Base-by-base conservation (phyloP, 1,284 basidiomycete species). In the Cerioporus squamosus region DNA sequence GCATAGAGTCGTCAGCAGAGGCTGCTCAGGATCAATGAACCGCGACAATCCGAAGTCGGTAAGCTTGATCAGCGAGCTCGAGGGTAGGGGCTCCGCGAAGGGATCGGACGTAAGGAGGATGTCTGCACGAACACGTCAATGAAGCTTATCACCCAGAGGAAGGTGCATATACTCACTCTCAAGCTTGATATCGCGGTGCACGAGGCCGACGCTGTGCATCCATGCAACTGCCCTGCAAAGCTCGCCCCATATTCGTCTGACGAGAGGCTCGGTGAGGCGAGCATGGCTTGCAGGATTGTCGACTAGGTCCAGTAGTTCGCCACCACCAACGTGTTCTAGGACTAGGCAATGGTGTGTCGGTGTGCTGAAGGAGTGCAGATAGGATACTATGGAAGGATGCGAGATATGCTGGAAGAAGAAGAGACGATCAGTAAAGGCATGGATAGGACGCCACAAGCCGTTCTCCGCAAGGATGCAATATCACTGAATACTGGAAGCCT, bases 101-200 rank as follows among this genome's bases (percentile, higher is more conserved):
- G 78, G 66, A 59, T 76, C 57, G 50, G 66, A 72, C 10, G 76
- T 83, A 65, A 88, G 77, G 31, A 90, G 75, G 62, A 88, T 87
- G 77, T 88, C 73, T 71, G 60, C 36, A 0, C 8, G 12, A 44
- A 5, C 17, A 39, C 24, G 18, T 18, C 33, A 45, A 45, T 36
- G 76, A 33, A 14, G 6, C 8, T 49, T 17, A 48, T 3, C 23
- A 15, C 29, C 31, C 49, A 51, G 14, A 45, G 50, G 14, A 24
- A 24, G 44, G 51, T 40, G 61, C 22, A 52, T 36, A 18, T 22
- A 83, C 92, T 69, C 68, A 95, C 93, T 97, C 75, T 97, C 95
- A 18, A 97, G 85, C 77, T 97, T 97, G 76, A 97, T 89, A 75
- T 97, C 95, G 2, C 95, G 84, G 75, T 97, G 95, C 0, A 97